A percentile compares a stretch with the other conserved stretches of the same genome.
Conservation (phyloP, 1,139 yeast genomes). For the Yueomyces sp. region DNA sequence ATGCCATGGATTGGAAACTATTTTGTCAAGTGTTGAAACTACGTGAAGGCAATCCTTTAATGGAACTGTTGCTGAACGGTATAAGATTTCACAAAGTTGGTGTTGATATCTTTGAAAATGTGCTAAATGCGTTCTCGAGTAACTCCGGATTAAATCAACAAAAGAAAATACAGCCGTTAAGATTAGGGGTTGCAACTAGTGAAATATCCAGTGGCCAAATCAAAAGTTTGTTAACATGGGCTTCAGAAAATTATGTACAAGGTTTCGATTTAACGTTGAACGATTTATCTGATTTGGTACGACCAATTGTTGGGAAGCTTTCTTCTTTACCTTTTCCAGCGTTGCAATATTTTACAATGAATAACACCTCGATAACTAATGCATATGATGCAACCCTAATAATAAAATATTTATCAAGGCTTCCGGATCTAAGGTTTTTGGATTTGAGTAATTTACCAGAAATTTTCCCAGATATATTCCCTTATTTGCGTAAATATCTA, state of each 20-base stretch:
- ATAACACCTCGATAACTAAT: slow-evolving; percentile 47
- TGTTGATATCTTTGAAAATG: slow-evolving; percentile 35
- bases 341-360: slow-evolving; percentile 52
- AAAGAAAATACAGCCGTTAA: slow-evolving; percentile 24
- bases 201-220: slow-evolving; percentile 50
- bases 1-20: slow-evolving; percentile 67
- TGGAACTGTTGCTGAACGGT: slow-evolving; percentile 75
- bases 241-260: slow-evolving; percentile 42
- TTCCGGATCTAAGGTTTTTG: slow-evolving; percentile 52
- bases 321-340: slow-evolving; percentile 12
- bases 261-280: slow-evolving; percentile 84
- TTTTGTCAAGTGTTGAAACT: slow-evolving; percentile 44
- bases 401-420: slow-evolving; percentile 37
- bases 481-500: slow-evolving; percentile 45
- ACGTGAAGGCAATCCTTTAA: slow-evolving; percentile 52
- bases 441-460: slow-evolving; percentile 67
- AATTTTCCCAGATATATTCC: slow-evolving; percentile 59
- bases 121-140: slow-evolving; percentile 29
- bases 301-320: slow-evolving; percentile 26
- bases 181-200: slow-evolving; percentile 69
- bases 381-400: slow-evolving; percentile 43
- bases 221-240: slow-evolving; percentile 48
- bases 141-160: neutral
- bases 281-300: slow-evolving; percentile 45
- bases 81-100: slow-evolving; percentile 38